Percentiles rank a stretch among this genome's conserved stretches.
Evolutionary conservation across 108 stramenopile species (phyloP).

Genomic region (Skeletonema tropicum): DNA sequence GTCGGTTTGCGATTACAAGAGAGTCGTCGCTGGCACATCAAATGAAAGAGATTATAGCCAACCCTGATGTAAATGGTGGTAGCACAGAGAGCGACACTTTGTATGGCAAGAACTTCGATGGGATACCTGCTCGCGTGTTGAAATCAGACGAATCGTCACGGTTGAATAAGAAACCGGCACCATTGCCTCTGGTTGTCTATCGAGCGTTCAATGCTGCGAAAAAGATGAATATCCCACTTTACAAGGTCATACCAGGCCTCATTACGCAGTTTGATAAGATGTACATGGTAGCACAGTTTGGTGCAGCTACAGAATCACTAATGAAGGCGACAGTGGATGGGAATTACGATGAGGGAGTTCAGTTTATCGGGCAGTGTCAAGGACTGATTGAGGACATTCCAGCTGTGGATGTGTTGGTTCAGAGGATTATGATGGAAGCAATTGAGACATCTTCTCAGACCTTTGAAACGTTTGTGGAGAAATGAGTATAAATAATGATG

Average conservation of each 20-base stretch:
- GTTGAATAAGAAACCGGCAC: slow-evolving; percentile 58
- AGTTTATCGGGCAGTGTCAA: slow-evolving; percentile 86
- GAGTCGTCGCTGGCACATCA: slow-evolving; percentile 75
- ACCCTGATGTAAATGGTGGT: slow-evolving; percentile 10
- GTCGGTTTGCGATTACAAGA: slow-evolving; percentile 75
- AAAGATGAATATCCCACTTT: slow-evolving; percentile 72
- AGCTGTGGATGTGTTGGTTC: slow-evolving; percentile 74
- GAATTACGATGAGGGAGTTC: slow-evolving; percentile 71
- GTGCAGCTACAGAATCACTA: slow-evolving; percentile 82
- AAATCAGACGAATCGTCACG: slow-evolving; percentile 59
- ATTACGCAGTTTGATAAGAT: slow-evolving; percentile 82
- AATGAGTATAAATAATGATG: neutral
- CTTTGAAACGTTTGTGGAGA: slow-evolving; percentile 21
- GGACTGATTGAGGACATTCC: slow-evolving; percentile 86
- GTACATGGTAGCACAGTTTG: slow-evolving; percentile 85
- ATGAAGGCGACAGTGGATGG: slow-evolving; percentile 83
- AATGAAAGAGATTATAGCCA: slow-evolving; percentile 70
- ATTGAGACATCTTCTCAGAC: slow-evolving; percentile 28
- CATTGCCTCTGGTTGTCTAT: slow-evolving; percentile 57
- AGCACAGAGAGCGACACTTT: slow-evolving; percentile 72
- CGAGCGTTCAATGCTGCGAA: slow-evolving; percentile 79
- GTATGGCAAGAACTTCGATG: slow-evolving; percentile 90
- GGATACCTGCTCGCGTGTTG: slow-evolving; percentile 84
- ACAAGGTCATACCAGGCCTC: slow-evolving; percentile 85
- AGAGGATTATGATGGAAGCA: slow-evolving; percentile 74